phyloP scores from a whole-genome alignment of 2,329 filamentous ascomycete species.

The Westerdykella ornata region DNA sequence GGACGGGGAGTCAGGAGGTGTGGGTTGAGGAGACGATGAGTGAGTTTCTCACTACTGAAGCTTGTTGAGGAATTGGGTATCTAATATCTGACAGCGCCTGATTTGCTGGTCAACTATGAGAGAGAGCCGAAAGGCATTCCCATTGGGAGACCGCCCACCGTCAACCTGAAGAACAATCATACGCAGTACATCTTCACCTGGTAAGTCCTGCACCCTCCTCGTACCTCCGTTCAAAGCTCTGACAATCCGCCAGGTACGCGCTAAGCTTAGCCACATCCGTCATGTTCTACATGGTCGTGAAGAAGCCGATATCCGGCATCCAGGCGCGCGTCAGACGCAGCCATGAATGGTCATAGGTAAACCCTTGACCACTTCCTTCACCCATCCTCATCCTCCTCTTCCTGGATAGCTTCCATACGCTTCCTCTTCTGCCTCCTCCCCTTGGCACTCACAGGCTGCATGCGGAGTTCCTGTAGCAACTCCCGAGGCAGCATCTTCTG shows the following conservation, averaged over 20 bases:
- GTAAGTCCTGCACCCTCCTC: slow-evolving; percentile 48
- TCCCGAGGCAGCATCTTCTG: slow-evolving; percentile 76
- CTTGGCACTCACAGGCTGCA: slow-evolving; percentile 45
- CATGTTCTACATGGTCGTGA: slow-evolving; percentile 94
- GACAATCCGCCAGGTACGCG: slow-evolving; percentile 62
- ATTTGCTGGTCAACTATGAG: slow-evolving; percentile 68
- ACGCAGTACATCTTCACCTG: slow-evolving; percentile 98
- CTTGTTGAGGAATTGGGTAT: slow-evolving; percentile 15
- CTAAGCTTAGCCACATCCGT: slow-evolving; percentile 77
- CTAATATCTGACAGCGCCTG: slow-evolving; percentile 55
- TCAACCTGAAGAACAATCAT: slow-evolving; percentile 93
- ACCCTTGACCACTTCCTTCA: slow-evolving; percentile 25
- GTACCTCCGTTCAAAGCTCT: slow-evolving; percentile 12
- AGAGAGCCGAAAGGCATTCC: slow-evolving; percentile 76
- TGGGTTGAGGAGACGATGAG: slow-evolving; percentile 97
- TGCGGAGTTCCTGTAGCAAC: slow-evolving; percentile 72
- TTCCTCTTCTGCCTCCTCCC: slow-evolving; percentile 42
- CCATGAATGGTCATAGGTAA: slow-evolving; percentile 58
- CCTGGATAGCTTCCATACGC: slow-evolving; percentile 38
- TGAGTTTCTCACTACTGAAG: slow-evolving; percentile 40
- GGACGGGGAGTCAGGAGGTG: slow-evolving; percentile 76
- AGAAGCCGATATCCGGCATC: slow-evolving; percentile 71
- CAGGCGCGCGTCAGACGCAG: slow-evolving; percentile 69
- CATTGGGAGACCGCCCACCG: slow-evolving; percentile 79
- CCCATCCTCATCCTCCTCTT: slow-evolving; percentile 32